Evolutionary conservation across 176 grass and related monocot species (phyloP).

Genomic region (Musa itinerans): DNA sequence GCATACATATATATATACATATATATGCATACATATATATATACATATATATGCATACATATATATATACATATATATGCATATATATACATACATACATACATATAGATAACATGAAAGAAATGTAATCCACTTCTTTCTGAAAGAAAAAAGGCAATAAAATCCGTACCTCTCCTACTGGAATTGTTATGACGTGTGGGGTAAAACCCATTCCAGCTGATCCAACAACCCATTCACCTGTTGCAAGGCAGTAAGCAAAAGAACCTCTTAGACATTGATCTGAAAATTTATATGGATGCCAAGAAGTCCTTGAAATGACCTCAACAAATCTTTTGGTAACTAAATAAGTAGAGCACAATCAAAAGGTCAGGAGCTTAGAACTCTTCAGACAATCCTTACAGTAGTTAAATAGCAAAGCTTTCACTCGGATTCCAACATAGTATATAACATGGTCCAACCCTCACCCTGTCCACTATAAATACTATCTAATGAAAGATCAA

Average conservation of each 20-base stretch:
- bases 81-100: too few relatives aligned
- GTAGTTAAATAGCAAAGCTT: background rate
- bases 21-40: too few relatives aligned
- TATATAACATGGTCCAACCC: background rate
- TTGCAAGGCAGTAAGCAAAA: background rate
- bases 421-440: background rate
- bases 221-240: conserved; percentile 89
- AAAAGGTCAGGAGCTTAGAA: too few relatives aligned
- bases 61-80: too few relatives aligned
- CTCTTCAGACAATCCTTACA: background rate
- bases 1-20: too few relatives aligned
- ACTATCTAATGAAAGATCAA: background rate
- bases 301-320: too few relatives aligned
- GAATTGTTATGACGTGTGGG: conserved; percentile 84
- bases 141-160: background rate
- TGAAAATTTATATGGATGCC: too few relatives aligned
- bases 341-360: too few relatives aligned
- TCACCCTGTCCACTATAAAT: background rate
- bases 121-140: background rate
- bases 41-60: too few relatives aligned
- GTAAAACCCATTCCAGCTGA: conserved; percentile 98
- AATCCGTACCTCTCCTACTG: conserved; percentile 61
- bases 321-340: background rate
- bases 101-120: background rate
- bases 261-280: background rate